A percentile compares a stretch with the other conserved stretches of the same genome.
Conservation (phyloP, 371 early-diverging fungal species). For the Thermomucor indicae-seudaticae region DNA sequence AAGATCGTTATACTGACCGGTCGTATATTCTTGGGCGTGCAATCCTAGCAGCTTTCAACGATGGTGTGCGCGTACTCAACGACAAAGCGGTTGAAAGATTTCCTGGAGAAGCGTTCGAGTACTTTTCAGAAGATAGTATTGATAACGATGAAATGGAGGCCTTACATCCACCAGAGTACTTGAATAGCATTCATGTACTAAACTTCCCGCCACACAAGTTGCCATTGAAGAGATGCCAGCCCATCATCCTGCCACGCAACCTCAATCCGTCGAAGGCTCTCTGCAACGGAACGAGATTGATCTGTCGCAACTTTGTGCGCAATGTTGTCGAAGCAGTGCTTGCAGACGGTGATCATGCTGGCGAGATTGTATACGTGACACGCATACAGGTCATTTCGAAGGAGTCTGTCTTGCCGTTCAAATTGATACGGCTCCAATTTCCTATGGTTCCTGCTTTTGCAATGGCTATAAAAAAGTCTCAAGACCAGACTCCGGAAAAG, state of each 20-base stretch:
- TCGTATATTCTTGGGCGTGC: background rate
- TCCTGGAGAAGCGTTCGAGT: background rate
- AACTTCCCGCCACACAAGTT: conserved; percentile 14
- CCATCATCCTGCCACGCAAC: conserved; percentile 21
- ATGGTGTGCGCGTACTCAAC: background rate
- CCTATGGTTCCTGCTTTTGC: conserved; percentile 15
- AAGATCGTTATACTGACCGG: background rate
- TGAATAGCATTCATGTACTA: background rate
- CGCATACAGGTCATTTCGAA: background rate
- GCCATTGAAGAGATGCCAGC: conserved; percentile 12
- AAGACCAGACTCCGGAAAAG: conserved; percentile 17
- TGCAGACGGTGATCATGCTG: background rate
- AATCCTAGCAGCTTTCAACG: background rate
- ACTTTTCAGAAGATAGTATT: background rate
- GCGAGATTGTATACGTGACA: background rate
- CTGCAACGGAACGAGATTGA: conserved; percentile 23
- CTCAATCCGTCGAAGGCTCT: conserved; percentile 8
- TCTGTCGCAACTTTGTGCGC: background rate
- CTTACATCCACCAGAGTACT: background rate
- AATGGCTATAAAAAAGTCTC: conserved; percentile 25
- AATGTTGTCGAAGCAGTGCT: background rate
- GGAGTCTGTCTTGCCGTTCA: background rate
- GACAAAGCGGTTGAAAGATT: background rate
- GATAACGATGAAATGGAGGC: too few relatives aligned
- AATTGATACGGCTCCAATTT: conserved; percentile 12